Conservation (phyloP, 345 rosid genomes). For the Citrus trifoliata region DNA sequence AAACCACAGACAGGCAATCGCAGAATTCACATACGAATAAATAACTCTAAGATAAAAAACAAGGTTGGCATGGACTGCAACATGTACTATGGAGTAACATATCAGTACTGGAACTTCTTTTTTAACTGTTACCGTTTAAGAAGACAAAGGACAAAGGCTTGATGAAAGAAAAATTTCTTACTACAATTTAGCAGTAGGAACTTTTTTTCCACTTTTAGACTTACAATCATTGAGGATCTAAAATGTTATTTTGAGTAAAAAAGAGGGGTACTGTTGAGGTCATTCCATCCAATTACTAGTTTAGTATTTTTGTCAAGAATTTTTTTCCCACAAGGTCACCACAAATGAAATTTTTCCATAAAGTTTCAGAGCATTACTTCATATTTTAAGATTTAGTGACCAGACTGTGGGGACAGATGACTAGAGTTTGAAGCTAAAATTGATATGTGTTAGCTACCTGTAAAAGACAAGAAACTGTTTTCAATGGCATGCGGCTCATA, state of each 20-base stretch:
- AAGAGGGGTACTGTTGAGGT: neutral
- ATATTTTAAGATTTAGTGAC: neutral
- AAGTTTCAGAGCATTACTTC: neutral
- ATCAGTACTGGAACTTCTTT: neutral
- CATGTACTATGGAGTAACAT: neutral
- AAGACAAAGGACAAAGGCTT: neutral
- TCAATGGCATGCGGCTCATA: constrained; percentile 67
- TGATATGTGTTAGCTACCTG: constrained; percentile 31
- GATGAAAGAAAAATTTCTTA: neutral
- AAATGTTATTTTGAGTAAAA: neutral
- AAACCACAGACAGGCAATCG: neutral
- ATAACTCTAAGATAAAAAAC: neutral
- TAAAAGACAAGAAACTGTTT: constrained; percentile 55
- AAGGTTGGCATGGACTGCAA: neutral
- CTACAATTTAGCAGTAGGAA: neutral
- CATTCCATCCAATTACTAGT: neutral
- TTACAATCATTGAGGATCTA: neutral
- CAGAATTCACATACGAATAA: neutral
- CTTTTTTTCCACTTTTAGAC: neutral
- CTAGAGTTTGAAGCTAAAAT: neutral
- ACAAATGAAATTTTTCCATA: neutral
- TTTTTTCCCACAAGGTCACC: neutral
- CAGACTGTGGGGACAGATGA: neutral
- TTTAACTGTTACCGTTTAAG: neutral
- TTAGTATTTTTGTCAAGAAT: neutral